Evolutionary conservation across 495 filamentous ascomycete genomes (phyloP), one percentile per base, ranked within the genome.

Genomic region (Emericellopsis terricola): DNA sequence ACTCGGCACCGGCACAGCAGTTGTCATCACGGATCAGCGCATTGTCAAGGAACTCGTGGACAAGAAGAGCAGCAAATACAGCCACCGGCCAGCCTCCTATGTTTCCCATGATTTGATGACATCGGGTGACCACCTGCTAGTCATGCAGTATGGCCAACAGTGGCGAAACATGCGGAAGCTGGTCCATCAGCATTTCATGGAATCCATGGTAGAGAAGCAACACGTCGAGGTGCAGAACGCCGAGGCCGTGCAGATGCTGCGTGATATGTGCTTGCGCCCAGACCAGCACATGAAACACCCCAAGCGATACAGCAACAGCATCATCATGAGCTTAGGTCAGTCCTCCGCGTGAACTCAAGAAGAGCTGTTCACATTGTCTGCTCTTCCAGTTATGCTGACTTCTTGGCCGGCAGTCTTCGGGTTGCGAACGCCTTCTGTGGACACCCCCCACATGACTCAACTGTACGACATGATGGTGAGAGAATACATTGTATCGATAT

Each of bases 401-500:
- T n/a, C n/a, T n/a, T n/a, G n/a, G n/a, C n/a, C n/a, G n/a, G n/a
- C n/a, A n/a, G 52, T 65, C 7, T 61, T 51, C 33, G 64, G 66
- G 3, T 50, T 62, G 21, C 51, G 64, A 1, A 61, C 56, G 0
- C 42, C 53, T 5, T 28, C 18, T 1, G 34, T 28, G 37, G 10
- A 38, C 36, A 49, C 37, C 8, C 32, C 23, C 16, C 52, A 47
- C 40, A 47, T 68, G 52, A 41, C 36, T 2, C 39, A 52, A 13
- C 51, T 70, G 4, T 64, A 62, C 41, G 15, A 49, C 13, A 21
- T 69, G 7, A 59, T 69, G 59, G n/a, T n/a, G n/a, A n/a, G n/a
- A n/a, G n/a, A n/a, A n/a, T n/a, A n/a, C n/a, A n/a, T n/a, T n/a
- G n/a, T n/a, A n/a, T n/a, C n/a, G n/a, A n/a, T n/a, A n/a, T n/a